A percentile compares a stretch with the other conserved stretches of the same genome.
Evolutionary conservation across 2,329 filamentous ascomycete genomes (phyloP).

Genomic region (Trematosphaeria pertusa): DNA sequence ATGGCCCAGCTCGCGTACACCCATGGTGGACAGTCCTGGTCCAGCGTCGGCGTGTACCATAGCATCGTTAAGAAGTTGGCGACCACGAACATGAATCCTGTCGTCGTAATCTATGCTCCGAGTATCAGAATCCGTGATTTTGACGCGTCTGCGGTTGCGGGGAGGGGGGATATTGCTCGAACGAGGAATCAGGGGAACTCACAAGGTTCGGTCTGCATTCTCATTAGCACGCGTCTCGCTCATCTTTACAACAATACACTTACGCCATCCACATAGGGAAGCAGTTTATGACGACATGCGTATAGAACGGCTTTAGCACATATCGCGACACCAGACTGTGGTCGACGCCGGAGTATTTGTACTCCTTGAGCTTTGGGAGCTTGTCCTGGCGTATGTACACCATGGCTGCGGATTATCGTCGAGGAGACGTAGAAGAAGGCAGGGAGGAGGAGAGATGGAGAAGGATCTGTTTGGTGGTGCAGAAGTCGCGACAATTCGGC

Average conservation of each 20-base stretch:
- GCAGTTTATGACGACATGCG: slow-evolving; percentile 87
- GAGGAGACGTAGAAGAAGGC: slow-evolving; percentile 2
- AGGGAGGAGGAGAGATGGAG: slow-evolving; percentile 16
- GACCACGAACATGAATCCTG: slow-evolving; percentile 88
- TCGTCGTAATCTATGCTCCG: slow-evolving; percentile 75
- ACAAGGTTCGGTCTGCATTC: slow-evolving; percentile 45
- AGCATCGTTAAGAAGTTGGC: slow-evolving; percentile 88
- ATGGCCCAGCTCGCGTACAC: slow-evolving; percentile 92
- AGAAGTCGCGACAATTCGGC: slow-evolving; percentile 10
- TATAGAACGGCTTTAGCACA: slow-evolving; percentile 97
- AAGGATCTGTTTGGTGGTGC: slow-evolving; percentile 12
- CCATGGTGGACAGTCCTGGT: slow-evolving; percentile 93
- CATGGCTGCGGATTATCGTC: slow-evolving; percentile 61
- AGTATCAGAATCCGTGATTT: slow-evolving; percentile 3
- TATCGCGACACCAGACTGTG: slow-evolving; percentile 90
- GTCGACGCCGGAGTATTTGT: slow-evolving; percentile 95
- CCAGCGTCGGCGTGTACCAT: slow-evolving; percentile 94
- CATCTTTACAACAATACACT: slow-evolving; percentile 43
- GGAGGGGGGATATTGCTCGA: neutral
- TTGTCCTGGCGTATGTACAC: slow-evolving; percentile 94
- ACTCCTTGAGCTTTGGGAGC: slow-evolving; percentile 86
- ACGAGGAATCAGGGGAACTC: slow-evolving; percentile 22
- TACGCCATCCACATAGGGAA: slow-evolving; percentile 95
- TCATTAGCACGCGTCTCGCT: slow-evolving; percentile 25
- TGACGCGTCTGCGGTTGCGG: slow-evolving; percentile 3